A percentile compares a stretch with the other conserved stretches of the same genome.
Conservation (phyloP, 192 early-diverging fungal genomes). For the Spizellomyces sp. region DNA sequence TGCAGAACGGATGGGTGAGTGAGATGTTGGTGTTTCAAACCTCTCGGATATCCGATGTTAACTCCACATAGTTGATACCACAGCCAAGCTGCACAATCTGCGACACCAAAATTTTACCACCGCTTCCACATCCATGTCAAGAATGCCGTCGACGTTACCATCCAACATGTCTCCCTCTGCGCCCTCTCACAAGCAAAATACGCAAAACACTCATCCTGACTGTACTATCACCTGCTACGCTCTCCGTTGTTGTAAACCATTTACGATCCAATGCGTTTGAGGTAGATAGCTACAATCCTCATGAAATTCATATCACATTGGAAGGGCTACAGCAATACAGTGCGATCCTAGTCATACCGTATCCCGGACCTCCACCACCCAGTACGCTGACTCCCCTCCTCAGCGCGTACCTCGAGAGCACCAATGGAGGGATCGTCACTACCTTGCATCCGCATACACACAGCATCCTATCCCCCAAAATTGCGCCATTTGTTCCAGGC, state of each 20-base stretch:
- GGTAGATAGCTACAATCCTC: background rate
- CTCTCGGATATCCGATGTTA: background rate
- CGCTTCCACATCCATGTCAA: background rate
- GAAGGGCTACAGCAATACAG: background rate
- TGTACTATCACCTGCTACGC: background rate
- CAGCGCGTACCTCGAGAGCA: background rate
- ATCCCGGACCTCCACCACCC: background rate
- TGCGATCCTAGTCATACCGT: background rate
- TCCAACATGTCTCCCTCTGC: background rate
- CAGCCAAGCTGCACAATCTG: background rate
- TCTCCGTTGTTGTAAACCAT: background rate
- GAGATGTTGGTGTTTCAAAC: no score
- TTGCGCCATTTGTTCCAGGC: background rate
- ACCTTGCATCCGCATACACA: background rate
- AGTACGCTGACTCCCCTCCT: background rate
- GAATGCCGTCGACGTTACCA: background rate
- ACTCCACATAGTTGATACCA: background rate
- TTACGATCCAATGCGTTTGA: background rate
- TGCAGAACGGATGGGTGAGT: background rate
- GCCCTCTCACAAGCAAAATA: background rate
- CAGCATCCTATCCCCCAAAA: background rate
- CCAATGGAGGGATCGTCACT: background rate
- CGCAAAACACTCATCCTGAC: background rate
- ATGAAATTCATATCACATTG: background rate
- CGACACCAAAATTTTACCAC: background rate